Evolutionary conservation across 352 stramenopile species (phyloP), one percentile per base, ranked within the genome.

Genomic region (Phytophthora pinifolia): DNA sequence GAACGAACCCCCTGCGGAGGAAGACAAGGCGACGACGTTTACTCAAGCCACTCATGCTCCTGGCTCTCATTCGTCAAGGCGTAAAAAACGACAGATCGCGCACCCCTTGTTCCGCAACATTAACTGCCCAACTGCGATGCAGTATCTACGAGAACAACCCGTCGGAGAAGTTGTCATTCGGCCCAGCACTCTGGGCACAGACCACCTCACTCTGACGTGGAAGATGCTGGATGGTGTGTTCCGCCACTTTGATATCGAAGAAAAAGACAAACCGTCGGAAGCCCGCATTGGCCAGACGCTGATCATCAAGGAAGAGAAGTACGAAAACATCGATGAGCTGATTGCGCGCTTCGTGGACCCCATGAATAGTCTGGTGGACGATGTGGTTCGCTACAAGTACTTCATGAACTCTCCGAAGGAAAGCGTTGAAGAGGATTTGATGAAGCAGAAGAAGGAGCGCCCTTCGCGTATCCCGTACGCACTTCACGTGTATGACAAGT

Each of bases 361-460:
- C 4, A 96, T 96, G 86, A 96, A 96, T 59, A 78, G 74, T 22
- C 65, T 94, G 17, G 81, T 96, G 56, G 82, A 92, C 33, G 86
- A 96, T 58, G 83, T 96, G 10, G 55, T 90, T 20, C 77, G 75
- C 43, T 89, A 92, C 83, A 94, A 96, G 62, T 91, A 96, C 51
- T 96, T 84, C 61, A 89, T 82, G 61, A 88, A 67, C 36, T 69
- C 56, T 2, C 54, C 61, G 22, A 72, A 87, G 10, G 84, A 94
- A 53, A 84, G 79, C 39, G 80, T 96, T 8, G 76, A 91, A 47
- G 86, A 94, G 62, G 83, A 92, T 41, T 43, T 96, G 46, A 92
- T 94, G 65, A 91, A 92, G 59, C 79, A 94, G 63, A 96, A 96
- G 66, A 93, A 94, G 38, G 86, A 81, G 34, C 79, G 93, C 46